These are phyloP conservation scores for Phytophthora pseudosyringae DNA, from an alignment of 352 stramenopile species.

Conservation along the genomic window DNA sequence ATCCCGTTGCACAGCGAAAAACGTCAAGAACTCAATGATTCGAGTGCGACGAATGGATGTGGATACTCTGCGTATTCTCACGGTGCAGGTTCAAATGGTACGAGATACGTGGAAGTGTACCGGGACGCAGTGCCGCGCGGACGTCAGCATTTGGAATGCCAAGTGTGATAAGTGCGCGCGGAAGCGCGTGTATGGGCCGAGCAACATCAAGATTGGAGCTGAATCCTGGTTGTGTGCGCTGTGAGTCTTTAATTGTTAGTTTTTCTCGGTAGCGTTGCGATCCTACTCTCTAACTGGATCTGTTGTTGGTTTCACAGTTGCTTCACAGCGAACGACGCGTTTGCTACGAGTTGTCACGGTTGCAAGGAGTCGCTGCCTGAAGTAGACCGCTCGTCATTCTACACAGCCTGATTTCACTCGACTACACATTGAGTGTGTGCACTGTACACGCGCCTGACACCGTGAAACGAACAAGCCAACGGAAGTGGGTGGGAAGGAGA, in stretches of 20 bases:
- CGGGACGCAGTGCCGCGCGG: conserved; percentile 43
- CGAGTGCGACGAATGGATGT: conserved; percentile 52
- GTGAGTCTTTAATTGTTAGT: conserved; percentile 34
- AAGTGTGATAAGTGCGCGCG: conserved; percentile 55
- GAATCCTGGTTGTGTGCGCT: conserved; percentile 76
- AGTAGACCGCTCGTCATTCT: conserved; percentile 41
- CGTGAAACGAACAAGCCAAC: not conserved
- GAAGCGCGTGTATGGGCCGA: conserved; percentile 60
- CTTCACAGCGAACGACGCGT: conserved; percentile 55
- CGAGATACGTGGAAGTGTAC: conserved; percentile 67
- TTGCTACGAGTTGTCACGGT: conserved; percentile 44
- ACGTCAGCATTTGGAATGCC: conserved; percentile 72
- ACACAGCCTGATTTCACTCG: conserved; percentile 23
- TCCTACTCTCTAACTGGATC: conserved; percentile 5
- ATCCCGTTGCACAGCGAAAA: conserved; percentile 44
- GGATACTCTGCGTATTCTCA: conserved; percentile 53
- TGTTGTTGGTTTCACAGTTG: conserved; percentile 39
- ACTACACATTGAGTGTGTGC: not conserved
- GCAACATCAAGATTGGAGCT: conserved; percentile 48
- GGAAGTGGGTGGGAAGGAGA: not conserved
- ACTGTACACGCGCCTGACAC: not conserved
- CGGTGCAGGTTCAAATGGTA: conserved; percentile 46
- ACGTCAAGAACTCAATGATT: conserved; percentile 67
- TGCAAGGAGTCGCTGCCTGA: conserved; percentile 50
- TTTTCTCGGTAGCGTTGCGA: not conserved